Evolutionary conservation across 768 basidiomycete species (phyloP).

Genomic region (Collybiopsis luxurians): DNA sequence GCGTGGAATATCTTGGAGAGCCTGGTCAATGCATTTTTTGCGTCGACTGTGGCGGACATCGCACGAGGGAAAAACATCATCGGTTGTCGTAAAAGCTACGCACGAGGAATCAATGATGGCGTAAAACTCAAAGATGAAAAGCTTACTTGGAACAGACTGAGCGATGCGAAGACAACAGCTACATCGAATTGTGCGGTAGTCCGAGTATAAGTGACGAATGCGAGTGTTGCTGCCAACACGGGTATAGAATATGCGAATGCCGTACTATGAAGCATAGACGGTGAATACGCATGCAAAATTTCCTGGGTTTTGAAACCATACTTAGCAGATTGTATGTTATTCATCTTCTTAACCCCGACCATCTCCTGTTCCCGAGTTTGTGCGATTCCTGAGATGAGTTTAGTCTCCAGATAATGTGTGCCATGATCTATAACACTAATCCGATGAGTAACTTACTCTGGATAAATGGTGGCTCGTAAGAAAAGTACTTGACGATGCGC

Average conservation of each 20-base stretch:
- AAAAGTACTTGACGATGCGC: conserved; percentile 75
- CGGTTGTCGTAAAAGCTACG: conserved; percentile 62
- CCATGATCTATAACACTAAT: not conserved
- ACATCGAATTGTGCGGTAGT: conserved; percentile 55
- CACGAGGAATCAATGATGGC: not conserved
- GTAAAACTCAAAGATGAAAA: not conserved
- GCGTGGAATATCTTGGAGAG: conserved; percentile 53
- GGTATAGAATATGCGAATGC: conserved; percentile 60
- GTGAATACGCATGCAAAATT: no score
- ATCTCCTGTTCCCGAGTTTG: conserved; percentile 56
- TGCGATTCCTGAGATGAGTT: conserved; percentile 43
- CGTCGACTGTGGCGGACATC: conserved; percentile 62
- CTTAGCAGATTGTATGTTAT: conserved; percentile 62
- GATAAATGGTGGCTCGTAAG: conserved; percentile 67
- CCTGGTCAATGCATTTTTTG: conserved; percentile 56
- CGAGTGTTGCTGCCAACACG: conserved; percentile 61
- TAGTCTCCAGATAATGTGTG: not conserved
- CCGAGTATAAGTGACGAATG: conserved; percentile 64
- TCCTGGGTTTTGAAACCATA: conserved; percentile 18
- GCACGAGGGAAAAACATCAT: conserved; percentile 68
- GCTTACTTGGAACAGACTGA: conserved; percentile 55
- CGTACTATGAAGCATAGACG: conserved; percentile 29
- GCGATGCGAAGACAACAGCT: conserved; percentile 67
- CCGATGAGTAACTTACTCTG: conserved; percentile 39
- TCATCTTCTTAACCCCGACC: conserved; percentile 51